Conservation (phyloP, 1,284 basidiomycete genomes). For the Cystobasidium sp. region DNA sequence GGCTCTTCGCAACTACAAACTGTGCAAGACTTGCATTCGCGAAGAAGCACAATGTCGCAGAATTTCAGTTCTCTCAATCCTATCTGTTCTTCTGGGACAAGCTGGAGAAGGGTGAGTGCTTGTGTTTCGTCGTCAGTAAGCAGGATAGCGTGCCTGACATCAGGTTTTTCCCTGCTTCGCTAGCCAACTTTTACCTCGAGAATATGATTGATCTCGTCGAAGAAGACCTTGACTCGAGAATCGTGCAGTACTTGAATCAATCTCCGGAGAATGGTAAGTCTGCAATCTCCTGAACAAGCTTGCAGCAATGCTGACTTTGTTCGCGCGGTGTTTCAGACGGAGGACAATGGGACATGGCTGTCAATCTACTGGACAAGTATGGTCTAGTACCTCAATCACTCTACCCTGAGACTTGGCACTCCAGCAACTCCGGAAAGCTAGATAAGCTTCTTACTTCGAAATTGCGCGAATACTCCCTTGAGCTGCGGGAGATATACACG, state of each 20-base stretch:
- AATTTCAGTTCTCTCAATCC: slow-evolving; percentile 87
- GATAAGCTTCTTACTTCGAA: slow-evolving; percentile 72
- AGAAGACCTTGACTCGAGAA: slow-evolving; percentile 77
- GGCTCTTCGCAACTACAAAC: slow-evolving; percentile 83
- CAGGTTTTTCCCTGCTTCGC: slow-evolving; percentile 30
- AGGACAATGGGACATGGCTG: slow-evolving; percentile 74
- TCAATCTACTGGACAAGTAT: slow-evolving; percentile 82
- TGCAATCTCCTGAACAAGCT: background rate
- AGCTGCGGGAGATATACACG: slow-evolving; percentile 69
- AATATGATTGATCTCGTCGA: slow-evolving; percentile 79
- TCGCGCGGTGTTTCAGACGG: background rate
- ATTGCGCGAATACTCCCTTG: slow-evolving; percentile 84
- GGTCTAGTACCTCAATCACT: slow-evolving; percentile 79
- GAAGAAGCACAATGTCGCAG: slow-evolving; percentile 76
- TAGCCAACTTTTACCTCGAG: slow-evolving; percentile 88
- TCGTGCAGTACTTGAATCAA: slow-evolving; percentile 74
- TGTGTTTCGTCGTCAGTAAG: background rate
- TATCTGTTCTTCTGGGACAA: slow-evolving; percentile 96
- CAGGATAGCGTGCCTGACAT: background rate
- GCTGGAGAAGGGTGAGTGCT: slow-evolving; percentile 70
- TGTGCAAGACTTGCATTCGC: slow-evolving; percentile 72
- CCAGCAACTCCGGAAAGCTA: slow-evolving; percentile 72
- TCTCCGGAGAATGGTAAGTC: slow-evolving; percentile 80
- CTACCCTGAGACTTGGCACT: slow-evolving; percentile 86
- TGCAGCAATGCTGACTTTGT: background rate